phyloP scores from a whole-genome alignment of 306 rosid species.

The Begonia loranthoides region DNA sequence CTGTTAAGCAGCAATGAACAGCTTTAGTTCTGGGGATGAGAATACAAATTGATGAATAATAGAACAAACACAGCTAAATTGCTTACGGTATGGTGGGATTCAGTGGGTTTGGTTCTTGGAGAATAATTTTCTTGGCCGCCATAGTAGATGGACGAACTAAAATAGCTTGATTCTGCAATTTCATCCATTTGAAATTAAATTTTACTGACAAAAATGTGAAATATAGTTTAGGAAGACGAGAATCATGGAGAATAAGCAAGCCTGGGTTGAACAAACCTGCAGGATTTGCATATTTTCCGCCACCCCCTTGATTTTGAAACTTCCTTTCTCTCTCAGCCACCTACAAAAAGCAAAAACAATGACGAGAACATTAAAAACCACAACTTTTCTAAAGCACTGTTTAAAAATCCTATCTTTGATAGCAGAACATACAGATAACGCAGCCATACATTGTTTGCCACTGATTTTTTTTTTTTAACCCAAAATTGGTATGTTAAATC shows the following conservation, averaged over 20 bases:
- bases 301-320: constrained; percentile 9
- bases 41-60: no score
- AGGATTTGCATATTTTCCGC: constrained; percentile 13
- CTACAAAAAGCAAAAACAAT: constrained; percentile 11
- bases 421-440: no score
- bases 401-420: no score
- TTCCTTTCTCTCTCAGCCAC: constrained; percentile 18
- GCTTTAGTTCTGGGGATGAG: no score
- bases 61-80: neutral
- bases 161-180: constrained; percentile 41
- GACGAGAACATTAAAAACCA: no score
- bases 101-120: constrained; percentile 37
- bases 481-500: no score
- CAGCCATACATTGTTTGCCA: no score
- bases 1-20: constrained; percentile 18
- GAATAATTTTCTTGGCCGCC: constrained; percentile 86
- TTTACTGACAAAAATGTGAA: neutral
- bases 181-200: constrained; percentile 8
- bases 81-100: constrained; percentile 47
- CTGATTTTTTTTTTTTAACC: no score
- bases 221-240: neutral
- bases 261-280: constrained; percentile 7
- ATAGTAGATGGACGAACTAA: constrained; percentile 69
- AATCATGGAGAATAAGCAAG: no score
- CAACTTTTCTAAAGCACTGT: no score